Evolutionary conservation across 176 grass and related monocot species (phyloP).

Genomic region (Oryza brachyantha): DNA sequence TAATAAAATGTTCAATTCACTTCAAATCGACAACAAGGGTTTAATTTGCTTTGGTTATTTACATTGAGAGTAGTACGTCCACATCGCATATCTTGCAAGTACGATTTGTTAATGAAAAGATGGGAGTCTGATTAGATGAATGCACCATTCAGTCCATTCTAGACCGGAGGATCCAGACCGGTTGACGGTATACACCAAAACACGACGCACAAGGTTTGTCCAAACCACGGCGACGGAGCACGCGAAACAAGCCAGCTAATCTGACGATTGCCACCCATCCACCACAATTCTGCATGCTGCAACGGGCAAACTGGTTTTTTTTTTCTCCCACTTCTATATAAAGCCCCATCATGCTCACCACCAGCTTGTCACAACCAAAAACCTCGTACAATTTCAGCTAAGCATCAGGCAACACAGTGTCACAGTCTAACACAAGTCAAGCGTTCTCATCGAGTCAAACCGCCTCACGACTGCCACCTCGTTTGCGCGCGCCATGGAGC

Average conservation of each 20-base stretch:
- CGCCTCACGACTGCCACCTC: background rate
- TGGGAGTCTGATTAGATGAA: background rate
- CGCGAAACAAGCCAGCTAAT: background rate
- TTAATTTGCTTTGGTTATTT: background rate
- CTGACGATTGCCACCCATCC: background rate
- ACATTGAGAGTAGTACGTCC: background rate
- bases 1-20: background rate
- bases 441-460: background rate
- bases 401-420: background rate
- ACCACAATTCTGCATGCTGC: background rate
- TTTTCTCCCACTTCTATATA: background rate
- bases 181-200: background rate
- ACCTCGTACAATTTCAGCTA: slow-evolving; percentile 16
- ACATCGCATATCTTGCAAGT: background rate
- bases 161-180: background rate
- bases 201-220: background rate
- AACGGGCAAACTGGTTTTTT: background rate
- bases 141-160: background rate
- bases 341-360: background rate
- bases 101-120: background rate
- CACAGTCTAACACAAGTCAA: background rate
- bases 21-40: background rate
- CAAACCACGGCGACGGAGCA: background rate
- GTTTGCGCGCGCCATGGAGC: slow-evolving; percentile 16
- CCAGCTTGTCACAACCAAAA: background rate